phyloP scores from a whole-genome alignment of 176 grass and related monocot species.

The Saccharum spontaneum region DNA sequence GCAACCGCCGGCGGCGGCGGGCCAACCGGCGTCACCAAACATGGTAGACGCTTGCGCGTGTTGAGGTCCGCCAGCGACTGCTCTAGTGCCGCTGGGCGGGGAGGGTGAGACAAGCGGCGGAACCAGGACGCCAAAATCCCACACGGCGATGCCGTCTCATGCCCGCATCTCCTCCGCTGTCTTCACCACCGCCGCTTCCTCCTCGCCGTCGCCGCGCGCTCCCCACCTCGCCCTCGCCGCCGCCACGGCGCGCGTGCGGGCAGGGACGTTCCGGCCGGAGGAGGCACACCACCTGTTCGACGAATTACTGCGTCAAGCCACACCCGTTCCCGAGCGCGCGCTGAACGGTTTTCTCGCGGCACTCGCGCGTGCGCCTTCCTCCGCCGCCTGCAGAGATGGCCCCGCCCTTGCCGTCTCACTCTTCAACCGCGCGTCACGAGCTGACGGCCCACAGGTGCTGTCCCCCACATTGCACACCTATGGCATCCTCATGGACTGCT shows the following conservation, averaged over 20 bases:
- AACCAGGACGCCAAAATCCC: too few relatives aligned
- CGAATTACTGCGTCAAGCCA: background rate
- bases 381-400: background rate
- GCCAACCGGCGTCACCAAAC: too few relatives aligned
- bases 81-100: too few relatives aligned
- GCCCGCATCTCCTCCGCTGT: background rate
- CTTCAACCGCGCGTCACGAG: conserved; percentile 1
- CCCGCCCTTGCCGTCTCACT: background rate
- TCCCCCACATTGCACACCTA: background rate
- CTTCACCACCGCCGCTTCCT: background rate
- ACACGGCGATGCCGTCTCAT: background rate
- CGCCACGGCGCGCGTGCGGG: background rate
- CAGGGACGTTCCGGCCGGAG: background rate
- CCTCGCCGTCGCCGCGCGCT: background rate
- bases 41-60: too few relatives aligned
- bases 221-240: background rate
- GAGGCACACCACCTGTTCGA: background rate
- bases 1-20: too few relatives aligned
- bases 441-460: background rate
- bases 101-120: too few relatives aligned
- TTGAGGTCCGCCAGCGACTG: too few relatives aligned
- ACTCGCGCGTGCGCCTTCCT: background rate
- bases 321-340: accelerated
- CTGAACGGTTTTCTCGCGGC: background rate
- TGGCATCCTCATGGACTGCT: conserved; percentile 34